Evolutionary conservation across 2,329 filamentous ascomycete genomes (phyloP), one percentile per base, ranked within the genome.

Genomic region (Diaporthe vaccinii): DNA sequence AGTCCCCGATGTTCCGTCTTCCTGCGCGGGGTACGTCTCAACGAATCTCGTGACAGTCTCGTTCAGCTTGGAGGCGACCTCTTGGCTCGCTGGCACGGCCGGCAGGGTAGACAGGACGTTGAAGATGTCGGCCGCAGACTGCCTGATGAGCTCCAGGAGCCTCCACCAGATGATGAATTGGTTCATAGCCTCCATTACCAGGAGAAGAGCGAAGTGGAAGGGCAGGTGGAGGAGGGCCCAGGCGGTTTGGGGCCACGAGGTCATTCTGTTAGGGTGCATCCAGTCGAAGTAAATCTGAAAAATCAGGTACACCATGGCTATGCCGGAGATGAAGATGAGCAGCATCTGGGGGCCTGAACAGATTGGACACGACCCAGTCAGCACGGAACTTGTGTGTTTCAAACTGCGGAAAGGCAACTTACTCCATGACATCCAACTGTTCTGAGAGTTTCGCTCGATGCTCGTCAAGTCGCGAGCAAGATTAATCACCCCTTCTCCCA

Each of bases 141-240:
- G 41, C 9, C 28, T 55, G 9, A 80, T 78, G 2, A 80, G 79
- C 36, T 85, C 81, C 22, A 84, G 76, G 25, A 86, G 81, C 76
- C 87, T 86, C 34, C 82, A 82, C 83, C 84, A 87, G 70, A 86
- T 83, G 72, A 88, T 82, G 65, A 92, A 88, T 77, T 93, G 90
- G 9, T 90, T 90, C 53, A 87, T 85, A 20, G 90, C 91, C 79
- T 93, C 91, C 59, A 92, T 88, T n/a, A 92, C 87, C 9, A 93
- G 87, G 20, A 92, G 88, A 44, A 93, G 87, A 8, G 89, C 84
- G 2, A 93, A 86, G 77, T 93, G 91, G 78, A 93, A 90, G 0
- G 91, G 91, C 75, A 92, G 90, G 82, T 93, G 91, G 0, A 91
- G 80, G 2, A 85, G 74, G 0, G 88, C 86, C 90, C 89, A 91